Base-by-base conservation (phyloP, 2,329 filamentous ascomycete species). In the Simplicillium sp. region DNA sequence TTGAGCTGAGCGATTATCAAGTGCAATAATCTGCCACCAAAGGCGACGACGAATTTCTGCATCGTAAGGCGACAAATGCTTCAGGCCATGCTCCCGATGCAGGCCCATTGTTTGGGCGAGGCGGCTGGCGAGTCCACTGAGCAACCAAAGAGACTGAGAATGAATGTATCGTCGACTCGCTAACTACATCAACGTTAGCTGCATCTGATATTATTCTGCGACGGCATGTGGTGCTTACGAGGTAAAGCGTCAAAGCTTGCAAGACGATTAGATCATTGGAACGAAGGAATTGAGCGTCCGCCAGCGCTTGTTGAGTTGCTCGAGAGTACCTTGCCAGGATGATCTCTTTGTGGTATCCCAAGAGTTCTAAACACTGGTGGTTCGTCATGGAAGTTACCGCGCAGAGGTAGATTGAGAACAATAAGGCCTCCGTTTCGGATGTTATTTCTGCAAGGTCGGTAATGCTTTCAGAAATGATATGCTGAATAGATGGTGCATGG, bases 31-130 rank as follows among this genome's bases (percentile, higher is more conserved):
- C n/a, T 70, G 64, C 67, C 74, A 80, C 73, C 77, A 82, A 0
- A 81, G 53, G 2, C 79, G 65, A 15, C 78, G 65, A 31, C 77
- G 65, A 56, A 80, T 70, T 51, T 82, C 76, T 1, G 69, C 67
- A 41, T 82, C 76, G 43, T 75, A 79, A 0, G 74, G 70, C 0
- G 68, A 63, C 6, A 82, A 58, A 1, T 65, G 65, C 29, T 80
- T 64, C 36, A 65, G 56, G 3, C 60, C 58, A 11, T 67, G 66
- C 39, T 81, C 76, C 4, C 73, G 67, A 49, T 82, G 77, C 2
- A 82, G 61, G 1, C 78, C 78, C 48, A 80, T 67, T 2, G 72
- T 69, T 48, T 78, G 75, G 3, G 69, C 75, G 31, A 82, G 72
- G 6, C 77, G 68, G n/a, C 75, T 64, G 3, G 70, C 65, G 7